phyloP scores from a whole-genome alignment of 306 rosid genomes.

The Rosa lucieae region DNA sequence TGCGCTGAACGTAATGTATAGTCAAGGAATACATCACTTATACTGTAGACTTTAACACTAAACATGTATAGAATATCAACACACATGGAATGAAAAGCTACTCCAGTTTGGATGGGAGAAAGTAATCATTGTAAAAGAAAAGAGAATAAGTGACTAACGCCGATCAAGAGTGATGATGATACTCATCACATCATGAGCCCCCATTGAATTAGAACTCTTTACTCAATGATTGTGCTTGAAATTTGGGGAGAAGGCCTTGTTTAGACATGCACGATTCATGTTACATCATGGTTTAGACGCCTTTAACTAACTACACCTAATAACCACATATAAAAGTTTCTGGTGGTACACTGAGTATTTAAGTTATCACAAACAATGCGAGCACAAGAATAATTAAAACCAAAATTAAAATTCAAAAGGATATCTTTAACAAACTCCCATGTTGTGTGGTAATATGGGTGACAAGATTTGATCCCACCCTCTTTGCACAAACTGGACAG shows the following conservation, averaged over 20 bases:
- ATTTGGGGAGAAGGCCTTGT: background rate
- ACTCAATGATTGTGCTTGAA: background rate
- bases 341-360: background rate
- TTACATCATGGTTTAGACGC: background rate
- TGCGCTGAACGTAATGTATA: slow-evolving; percentile 73
- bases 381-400: slow-evolving; percentile 1
- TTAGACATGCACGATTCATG: background rate
- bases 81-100: slow-evolving; percentile 1
- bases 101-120: background rate
- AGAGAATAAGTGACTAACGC: background rate
- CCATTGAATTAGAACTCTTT: background rate
- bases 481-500: slow-evolving; percentile 72
- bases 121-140: background rate
- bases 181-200: background rate
- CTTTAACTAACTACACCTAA: background rate
- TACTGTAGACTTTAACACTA: background rate
- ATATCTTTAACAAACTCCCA: slow-evolving; percentile 77
- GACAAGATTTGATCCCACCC: slow-evolving; percentile 72
- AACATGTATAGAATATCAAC: background rate
- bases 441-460: slow-evolving; percentile 78
- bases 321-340: background rate
- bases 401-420: slow-evolving; percentile 44
- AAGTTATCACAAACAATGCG: background rate
- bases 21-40: slow-evolving; percentile 50
- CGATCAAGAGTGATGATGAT: background rate